These are phyloP conservation scores for Persicaria tinctoria DNA, from an alignment of 148 eudicot genomes.

Conservation along the genomic window DNA sequence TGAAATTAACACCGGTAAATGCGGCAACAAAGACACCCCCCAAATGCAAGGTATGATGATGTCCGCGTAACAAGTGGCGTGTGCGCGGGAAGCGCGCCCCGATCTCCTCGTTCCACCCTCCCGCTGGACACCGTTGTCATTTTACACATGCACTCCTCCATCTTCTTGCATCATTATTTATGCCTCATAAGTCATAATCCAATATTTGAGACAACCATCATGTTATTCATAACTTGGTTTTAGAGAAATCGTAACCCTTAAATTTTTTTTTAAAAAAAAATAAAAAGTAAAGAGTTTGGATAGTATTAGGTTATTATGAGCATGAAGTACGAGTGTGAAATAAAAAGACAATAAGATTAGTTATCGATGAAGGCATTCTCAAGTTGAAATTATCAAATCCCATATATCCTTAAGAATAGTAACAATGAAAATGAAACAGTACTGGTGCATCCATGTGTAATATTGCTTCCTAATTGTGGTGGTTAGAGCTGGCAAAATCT, in stretches of 20 bases:
- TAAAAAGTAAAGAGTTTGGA: too few relatives aligned
- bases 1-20: background rate
- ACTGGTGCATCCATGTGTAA: too few relatives aligned
- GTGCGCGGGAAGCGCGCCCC: background rate
- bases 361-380: too few relatives aligned
- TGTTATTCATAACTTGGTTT: background rate
- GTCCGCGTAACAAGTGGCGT: conserved; percentile 1
- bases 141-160: background rate
- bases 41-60: conserved; percentile 3
- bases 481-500: too few relatives aligned
- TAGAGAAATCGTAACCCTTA: background rate
- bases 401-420: too few relatives aligned
- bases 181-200: background rate
- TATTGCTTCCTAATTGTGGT: too few relatives aligned
- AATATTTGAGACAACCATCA: background rate
- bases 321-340: too few relatives aligned
- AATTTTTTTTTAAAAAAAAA: background rate
- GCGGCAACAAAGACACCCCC: background rate
- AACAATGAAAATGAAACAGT: too few relatives aligned
- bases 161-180: background rate
- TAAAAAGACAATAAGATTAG: too few relatives aligned
- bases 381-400: too few relatives aligned
- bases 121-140: background rate
- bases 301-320: too few relatives aligned
- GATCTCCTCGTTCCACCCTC: background rate